These are phyloP conservation scores for Tolypocladium ophioglossoides DNA, from an alignment of 2,329 filamentous ascomycete species.

Conservation along the genomic window DNA sequence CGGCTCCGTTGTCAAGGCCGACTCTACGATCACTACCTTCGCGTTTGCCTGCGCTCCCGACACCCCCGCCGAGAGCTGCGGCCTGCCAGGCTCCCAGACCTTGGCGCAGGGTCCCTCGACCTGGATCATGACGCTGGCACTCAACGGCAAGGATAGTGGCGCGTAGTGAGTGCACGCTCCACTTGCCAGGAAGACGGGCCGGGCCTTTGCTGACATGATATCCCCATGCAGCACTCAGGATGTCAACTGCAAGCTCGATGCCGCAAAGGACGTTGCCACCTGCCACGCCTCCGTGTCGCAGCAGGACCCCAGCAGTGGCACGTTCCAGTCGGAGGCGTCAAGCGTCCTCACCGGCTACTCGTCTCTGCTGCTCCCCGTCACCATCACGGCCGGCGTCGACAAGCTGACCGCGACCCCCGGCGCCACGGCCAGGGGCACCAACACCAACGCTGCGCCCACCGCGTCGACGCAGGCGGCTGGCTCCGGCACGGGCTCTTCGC, in stretches of 20 bases:
- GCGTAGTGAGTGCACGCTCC: not conserved
- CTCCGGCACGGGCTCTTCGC: not conserved
- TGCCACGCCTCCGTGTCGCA: conserved; percentile 10
- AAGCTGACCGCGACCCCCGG: conserved; percentile 16
- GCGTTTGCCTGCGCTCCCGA: conserved; percentile 14
- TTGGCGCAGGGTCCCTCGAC: conserved; percentile 19
- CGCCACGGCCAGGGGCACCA: conserved; percentile 2
- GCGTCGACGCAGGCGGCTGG: conserved; percentile 1
- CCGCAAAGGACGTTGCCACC: conserved; percentile 10
- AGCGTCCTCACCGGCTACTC: conserved; percentile 10
- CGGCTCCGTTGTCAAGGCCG: conserved; percentile 19
- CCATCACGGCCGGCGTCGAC: conserved; percentile 26
- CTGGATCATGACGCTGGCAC: conserved; percentile 5
- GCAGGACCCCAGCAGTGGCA: not conserved
- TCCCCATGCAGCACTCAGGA: conserved; percentile 6
- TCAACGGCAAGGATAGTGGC: not conserved
- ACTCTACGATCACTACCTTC: conserved; percentile 17
- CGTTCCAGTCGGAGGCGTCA: not conserved
- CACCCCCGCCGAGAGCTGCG: conserved; percentile 13
- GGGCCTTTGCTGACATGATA: not conserved
- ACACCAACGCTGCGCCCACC: conserved; percentile 8
- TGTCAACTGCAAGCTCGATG: conserved; percentile 14
- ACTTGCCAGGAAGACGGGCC: not conserved
- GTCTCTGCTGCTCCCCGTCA: conserved; percentile 16
- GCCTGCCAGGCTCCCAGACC: conserved; percentile 6